phyloP scores from a whole-genome alignment of 495 filamentous ascomycete genomes.

The Penicillium daleae region DNA sequence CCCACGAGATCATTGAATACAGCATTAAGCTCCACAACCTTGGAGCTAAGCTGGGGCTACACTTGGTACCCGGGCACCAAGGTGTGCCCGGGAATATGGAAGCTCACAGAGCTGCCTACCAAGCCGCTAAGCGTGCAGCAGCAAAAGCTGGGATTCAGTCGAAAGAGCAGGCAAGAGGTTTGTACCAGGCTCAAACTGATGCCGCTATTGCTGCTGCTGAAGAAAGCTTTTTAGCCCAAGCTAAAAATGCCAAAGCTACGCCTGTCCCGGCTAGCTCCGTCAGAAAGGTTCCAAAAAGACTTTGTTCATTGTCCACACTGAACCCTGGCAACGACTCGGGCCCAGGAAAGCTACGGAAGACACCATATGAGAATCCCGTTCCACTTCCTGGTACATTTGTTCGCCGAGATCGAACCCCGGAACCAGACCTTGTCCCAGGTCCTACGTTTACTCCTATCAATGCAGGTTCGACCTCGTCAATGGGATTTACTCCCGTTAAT shows the following conservation, averaged over 20 bases:
- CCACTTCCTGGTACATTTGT: background rate
- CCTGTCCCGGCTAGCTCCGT: background rate
- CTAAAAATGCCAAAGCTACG: background rate
- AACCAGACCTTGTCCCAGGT: background rate
- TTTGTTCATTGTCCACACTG: too few species aligned
- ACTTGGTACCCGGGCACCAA: background rate
- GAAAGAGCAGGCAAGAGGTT: background rate
- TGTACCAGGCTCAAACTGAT: background rate
- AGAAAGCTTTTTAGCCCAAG: too few species aligned
- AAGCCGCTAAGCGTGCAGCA: background rate
- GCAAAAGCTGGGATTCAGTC: background rate
- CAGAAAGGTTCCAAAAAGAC: too few species aligned
- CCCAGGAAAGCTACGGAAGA: background rate
- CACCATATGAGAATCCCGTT: background rate
- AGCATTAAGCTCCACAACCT: slow-evolving; percentile 1
- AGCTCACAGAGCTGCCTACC: background rate
- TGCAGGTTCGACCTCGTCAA: background rate
- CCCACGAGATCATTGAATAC: background rate
- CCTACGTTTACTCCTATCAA: background rate
- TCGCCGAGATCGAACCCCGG: background rate
- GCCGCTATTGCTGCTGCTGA: background rate
- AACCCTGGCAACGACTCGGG: too few species aligned
- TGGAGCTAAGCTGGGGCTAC: background rate
- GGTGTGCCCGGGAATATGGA: background rate
- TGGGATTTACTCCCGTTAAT: background rate